Evolutionary conservation across 345 rosid species (phyloP), one percentile per base, ranked within the genome.

Genomic region (rapeseed (Brassica napus)): DNA sequence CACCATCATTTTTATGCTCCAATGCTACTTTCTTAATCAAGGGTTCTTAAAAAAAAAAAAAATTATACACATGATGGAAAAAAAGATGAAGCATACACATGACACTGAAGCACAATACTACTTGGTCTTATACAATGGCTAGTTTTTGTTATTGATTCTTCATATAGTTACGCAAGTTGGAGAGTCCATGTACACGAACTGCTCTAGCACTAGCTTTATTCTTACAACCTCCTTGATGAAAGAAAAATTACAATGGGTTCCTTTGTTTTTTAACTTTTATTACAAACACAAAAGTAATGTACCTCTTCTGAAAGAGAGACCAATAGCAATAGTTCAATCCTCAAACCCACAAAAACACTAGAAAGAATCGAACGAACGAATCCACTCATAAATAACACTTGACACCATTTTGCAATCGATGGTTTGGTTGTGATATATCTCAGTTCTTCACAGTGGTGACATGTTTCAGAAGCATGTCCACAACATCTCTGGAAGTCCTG

Each of bases 241-340:
- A 30, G 21, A 42, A 55, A 71, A 39, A 65, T 42, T 6, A 31
- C 39, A 65, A 18, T 18, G 37, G 31, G 3, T 37, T 72, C 18
- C 37, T 72, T 65, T 66, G 58, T n/a, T 72, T 72, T 58, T 9
- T 21, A 58, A 49, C 31, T 31, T 78, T 55, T 72, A 78, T 78
- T 72, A 65, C 73, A 78, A 72, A 21, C 21, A 62, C 54, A 44
- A 4, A 37, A 34, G 65, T 62, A 12, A 16, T 0, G 32, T 8
- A 42, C 72, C 42, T 16, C 49, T 55, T 64, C 8, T 70, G 23
- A 21, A 21, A 21, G 59, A 64, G 60, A 37, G 16, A 37, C 12
- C 34, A 77, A 52, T 2, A 24, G 59, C 71, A 61, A 32, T 37
- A 23, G 37, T 23, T 44, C 14, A 49, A 32, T 8, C n/a, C n/a